Percentiles rank a stretch among this genome's conserved stretches.
phyloP scores from a whole-genome alignment of 139 green algal species.

The Closterium sp. region DNA sequence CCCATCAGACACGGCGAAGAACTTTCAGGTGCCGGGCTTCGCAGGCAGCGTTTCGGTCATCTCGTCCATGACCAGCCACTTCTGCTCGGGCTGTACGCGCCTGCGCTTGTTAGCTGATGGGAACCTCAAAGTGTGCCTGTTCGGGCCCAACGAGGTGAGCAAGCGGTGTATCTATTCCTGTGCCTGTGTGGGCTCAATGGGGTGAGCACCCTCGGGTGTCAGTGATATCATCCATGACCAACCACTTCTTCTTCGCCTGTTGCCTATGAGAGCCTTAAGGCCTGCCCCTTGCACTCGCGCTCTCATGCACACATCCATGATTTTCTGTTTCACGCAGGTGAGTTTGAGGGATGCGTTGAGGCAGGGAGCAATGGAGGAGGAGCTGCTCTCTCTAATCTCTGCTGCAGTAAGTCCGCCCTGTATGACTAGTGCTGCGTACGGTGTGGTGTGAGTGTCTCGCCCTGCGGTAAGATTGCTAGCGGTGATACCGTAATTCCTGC shows the following conservation, averaged over 20 bases:
- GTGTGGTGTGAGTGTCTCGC: too few species aligned
- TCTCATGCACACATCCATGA: too few species aligned
- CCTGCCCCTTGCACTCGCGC: too few species aligned
- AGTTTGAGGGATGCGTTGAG: slow-evolving; percentile 88
- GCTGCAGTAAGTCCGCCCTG: slow-evolving; percentile 60
- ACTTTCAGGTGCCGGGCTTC: slow-evolving; percentile 69
- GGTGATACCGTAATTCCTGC: too few species aligned
- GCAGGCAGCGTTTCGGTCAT: slow-evolving; percentile 88
- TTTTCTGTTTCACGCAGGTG: slow-evolving; percentile 64
- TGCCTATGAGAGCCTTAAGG: slow-evolving; percentile 85
- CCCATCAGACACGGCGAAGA: slow-evolving; percentile 58
- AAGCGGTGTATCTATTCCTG: too few species aligned
- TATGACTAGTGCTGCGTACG: neutral
- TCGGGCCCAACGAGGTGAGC: slow-evolving; percentile 85
- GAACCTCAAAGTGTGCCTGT: slow-evolving; percentile 92
- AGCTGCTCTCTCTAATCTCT: slow-evolving; percentile 78
- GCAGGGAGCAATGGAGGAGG: slow-evolving; percentile 74
- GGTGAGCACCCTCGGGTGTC: slow-evolving; percentile 69
- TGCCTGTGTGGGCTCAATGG: slow-evolving; percentile 95
- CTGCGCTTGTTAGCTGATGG: slow-evolving; percentile 93
- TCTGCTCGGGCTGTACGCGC: slow-evolving; percentile 76
- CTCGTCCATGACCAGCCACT: slow-evolving; percentile 94
- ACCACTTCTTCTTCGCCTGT: slow-evolving; percentile 86
- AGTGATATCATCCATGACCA: slow-evolving; percentile 97
- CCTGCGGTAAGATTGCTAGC: too few species aligned